A percentile compares a stretch with the other conserved stretches of the same genome.
Conservation (phyloP, 371 early-diverging fungal species). For the Rhizopus microsporus region DNA sequence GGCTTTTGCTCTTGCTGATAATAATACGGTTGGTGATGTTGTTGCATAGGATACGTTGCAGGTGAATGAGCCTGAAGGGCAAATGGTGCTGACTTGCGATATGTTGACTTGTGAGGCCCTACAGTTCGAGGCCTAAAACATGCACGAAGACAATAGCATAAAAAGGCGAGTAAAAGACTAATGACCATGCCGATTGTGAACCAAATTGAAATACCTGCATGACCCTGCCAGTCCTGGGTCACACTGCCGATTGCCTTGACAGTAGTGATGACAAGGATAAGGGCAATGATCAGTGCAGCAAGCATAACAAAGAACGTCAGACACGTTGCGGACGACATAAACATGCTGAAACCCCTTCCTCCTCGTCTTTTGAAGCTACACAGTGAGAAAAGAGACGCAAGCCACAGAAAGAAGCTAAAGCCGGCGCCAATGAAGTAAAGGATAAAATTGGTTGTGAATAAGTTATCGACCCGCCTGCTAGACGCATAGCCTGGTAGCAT, state of each 20-base stretch:
- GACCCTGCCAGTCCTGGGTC: conserved; percentile 23
- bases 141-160: conserved; percentile 8
- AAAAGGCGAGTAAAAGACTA: conserved; percentile 16
- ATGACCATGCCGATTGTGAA: conserved; percentile 28
- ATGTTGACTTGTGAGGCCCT: background rate
- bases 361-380: conserved; percentile 10
- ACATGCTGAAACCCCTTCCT: conserved; percentile 1
- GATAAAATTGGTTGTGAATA: conserved; percentile 37
- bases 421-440: conserved; percentile 30
- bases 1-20: background rate
- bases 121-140: conserved; percentile 7
- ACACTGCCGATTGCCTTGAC: conserved; percentile 14
- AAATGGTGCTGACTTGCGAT: conserved; percentile 1
- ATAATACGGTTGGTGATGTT: conserved; percentile 3
- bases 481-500: conserved; percentile 18
- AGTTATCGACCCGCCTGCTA: conserved; percentile 1
- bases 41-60: background rate
- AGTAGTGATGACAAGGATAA: conserved; percentile 22
- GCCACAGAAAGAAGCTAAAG: conserved; percentile 34
- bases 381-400: conserved; percentile 22
- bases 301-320: conserved; percentile 31
- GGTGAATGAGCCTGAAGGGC: background rate
- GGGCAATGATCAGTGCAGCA: conserved; percentile 25
- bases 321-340: conserved; percentile 17
- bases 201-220: conserved; percentile 34